These are phyloP conservation scores for Tylopilus vinaceipallidus DNA, from an alignment of 768 basidiomycete species.

Conservation along the genomic window DNA sequence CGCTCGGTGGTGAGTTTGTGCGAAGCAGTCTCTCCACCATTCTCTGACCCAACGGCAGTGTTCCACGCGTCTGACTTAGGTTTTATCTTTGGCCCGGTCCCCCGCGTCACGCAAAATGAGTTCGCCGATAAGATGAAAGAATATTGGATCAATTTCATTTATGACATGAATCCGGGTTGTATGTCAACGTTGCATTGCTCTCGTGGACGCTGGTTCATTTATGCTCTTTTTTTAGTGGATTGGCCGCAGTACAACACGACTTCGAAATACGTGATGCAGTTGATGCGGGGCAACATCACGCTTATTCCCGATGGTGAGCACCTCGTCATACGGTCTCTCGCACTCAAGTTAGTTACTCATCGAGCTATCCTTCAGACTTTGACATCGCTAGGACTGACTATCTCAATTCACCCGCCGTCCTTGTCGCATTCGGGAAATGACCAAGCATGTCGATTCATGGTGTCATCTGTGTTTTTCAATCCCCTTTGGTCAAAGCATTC, in stretches of 20 bases:
- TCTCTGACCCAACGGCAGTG: conserved; percentile 6
- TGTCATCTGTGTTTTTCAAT: too few relatives aligned
- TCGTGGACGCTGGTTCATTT: not conserved
- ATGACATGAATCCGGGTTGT: conserved; percentile 57
- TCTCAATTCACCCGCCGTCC: conserved; percentile 7
- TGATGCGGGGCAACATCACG: conserved; percentile 52
- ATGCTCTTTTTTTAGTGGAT: conserved; percentile 4
- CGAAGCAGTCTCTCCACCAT: not conserved
- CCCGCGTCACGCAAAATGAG: conserved; percentile 39
- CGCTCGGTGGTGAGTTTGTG: conserved; percentile 43
- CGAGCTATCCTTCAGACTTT: not conserved
- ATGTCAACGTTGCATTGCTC: conserved; percentile 11
- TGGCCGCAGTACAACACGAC: conserved; percentile 46
- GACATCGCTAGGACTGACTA: too few relatives aligned
- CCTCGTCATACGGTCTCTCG: not conserved
- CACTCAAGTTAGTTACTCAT: not conserved
- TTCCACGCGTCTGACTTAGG: conserved; percentile 16
- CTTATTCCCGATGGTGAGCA: conserved; percentile 48
- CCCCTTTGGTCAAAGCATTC: too few relatives aligned
- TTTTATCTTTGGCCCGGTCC: conserved; percentile 39
- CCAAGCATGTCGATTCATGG: too few relatives aligned
- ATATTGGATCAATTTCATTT: conserved; percentile 56
- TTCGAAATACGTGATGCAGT: conserved; percentile 43
- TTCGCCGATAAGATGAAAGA: conserved; percentile 50
- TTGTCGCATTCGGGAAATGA: conserved; percentile 20